Evolutionary conservation across 768 basidiomycete species (phyloP), one percentile per base, ranked within the genome.

Genomic region (Termitomyces titanicus): DNA sequence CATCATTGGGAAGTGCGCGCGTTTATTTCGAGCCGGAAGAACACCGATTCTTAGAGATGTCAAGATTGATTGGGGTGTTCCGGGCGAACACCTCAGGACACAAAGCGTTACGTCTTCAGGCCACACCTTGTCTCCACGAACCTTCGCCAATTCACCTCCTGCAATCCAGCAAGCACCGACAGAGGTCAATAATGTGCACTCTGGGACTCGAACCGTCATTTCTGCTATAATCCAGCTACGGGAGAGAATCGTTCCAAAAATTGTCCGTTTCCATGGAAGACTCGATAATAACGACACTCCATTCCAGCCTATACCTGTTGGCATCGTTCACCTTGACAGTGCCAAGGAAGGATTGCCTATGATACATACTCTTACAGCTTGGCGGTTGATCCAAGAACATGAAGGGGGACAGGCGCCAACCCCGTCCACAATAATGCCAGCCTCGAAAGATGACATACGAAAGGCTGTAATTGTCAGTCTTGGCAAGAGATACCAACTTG

Each of bases 311-410:
- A 33, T 76, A 27, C 70, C 70, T 1, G 64, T 77, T 20, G 57
- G 61, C 20, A 61, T 57, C 3, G 68, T 72, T 20, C 72, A 70
- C 6, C 54, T 69, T 66, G 45, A 72, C 51, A 57, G 78, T 69
- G 59, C 64, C 27, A 50, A 70, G 55, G 47, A 72, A 60, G 53
- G 65, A 10, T 47, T 72, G 17, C 70, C 72, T 22, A 67, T 79
- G 15, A 63, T 86, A 25, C 85, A 86, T 61, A 75, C 78, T 0
- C 68, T 86, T 37, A 78, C 81, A 5, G 84, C 83, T 2, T 76
- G 79, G 54, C 68, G 70, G 13, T 69, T 86, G 27, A 79, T 86
- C n/a, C 75, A 75, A 59, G 81, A 81, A 17, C 64, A 83, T 40
- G 72, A 77, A 44, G 75, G 74, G 24, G 53, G 56, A 4, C 61